Evolutionary conservation across 2,329 filamentous ascomycete genomes (phyloP).

Genomic region (Berkeleyomyces basicola): DNA sequence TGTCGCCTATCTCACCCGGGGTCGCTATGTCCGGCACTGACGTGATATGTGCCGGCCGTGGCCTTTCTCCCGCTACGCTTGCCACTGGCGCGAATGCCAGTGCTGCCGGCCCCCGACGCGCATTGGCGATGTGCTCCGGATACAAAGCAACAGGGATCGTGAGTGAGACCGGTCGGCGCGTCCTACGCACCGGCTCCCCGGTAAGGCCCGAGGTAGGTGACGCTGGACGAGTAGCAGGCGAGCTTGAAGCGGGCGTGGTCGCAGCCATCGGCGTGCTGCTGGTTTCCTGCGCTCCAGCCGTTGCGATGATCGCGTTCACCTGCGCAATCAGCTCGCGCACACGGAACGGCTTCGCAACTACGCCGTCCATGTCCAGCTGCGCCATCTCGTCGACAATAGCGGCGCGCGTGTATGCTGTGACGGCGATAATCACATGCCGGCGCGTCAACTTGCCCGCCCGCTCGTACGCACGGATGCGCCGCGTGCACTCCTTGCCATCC

Average conservation of each 20-base stretch:
- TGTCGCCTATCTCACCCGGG: neutral
- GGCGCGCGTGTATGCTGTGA: constrained; percentile 63
- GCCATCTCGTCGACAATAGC: constrained; percentile 15
- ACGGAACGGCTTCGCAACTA: constrained; percentile 68
- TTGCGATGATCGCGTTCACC: constrained; percentile 39
- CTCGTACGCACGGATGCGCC: constrained; percentile 52
- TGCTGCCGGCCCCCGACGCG: neutral
- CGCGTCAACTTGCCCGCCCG: constrained; percentile 39
- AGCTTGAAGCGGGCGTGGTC: neutral
- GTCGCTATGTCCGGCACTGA: neutral
- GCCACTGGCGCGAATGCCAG: too few species aligned
- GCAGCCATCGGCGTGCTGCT: neutral
- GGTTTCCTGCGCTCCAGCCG: neutral
- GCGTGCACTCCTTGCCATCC: constrained; percentile 61
- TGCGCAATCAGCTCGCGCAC: constrained; percentile 53
- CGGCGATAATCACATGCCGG: constrained; percentile 65
- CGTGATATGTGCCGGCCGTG: neutral
- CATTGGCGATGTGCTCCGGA: neutral
- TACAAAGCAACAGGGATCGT: neutral
- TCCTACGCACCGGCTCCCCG: neutral
- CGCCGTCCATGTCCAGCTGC: constrained; percentile 39
- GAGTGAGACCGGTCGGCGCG: neutral
- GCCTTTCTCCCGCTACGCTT: too few species aligned
- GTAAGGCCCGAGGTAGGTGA: too few species aligned
- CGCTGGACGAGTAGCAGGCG: too few species aligned